Evolutionary conservation across 805 yeast genomes (phyloP).

Genomic region (Yarrowia divulgata): DNA sequence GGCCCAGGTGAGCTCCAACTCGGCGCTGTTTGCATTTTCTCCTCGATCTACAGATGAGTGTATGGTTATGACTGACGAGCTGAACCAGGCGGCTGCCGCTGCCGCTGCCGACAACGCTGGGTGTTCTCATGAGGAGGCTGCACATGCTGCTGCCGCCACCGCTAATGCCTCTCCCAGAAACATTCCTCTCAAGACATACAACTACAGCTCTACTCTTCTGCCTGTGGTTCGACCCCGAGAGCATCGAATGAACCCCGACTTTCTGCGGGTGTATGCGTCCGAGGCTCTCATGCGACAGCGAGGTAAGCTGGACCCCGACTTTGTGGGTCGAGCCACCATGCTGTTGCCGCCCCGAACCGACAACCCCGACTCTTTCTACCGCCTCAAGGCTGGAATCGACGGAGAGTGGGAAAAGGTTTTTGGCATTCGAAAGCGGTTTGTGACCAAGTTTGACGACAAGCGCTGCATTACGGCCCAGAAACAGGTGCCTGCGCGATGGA

Average conservation of each 20-base stretch:
- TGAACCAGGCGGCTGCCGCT: slow-evolving; percentile 11
- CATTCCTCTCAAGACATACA: slow-evolving; percentile 48
- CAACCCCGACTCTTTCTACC: slow-evolving; percentile 31
- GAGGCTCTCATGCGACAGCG: slow-evolving; percentile 49
- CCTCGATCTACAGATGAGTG: slow-evolving; percentile 46
- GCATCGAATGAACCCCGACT: slow-evolving; percentile 50
- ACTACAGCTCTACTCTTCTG: slow-evolving; percentile 47
- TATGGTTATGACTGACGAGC: slow-evolving; percentile 37
- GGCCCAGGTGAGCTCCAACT: slow-evolving; percentile 41
- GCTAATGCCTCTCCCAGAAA: slow-evolving; percentile 6
- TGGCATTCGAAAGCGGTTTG: slow-evolving; percentile 46
- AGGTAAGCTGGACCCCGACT: slow-evolving; percentile 50
- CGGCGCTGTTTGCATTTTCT: slow-evolving; percentile 44
- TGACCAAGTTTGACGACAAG: slow-evolving; percentile 35
- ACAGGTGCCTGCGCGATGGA: slow-evolving; percentile 33
- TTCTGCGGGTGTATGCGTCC: slow-evolving; percentile 50
- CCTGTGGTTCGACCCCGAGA: slow-evolving; percentile 49
- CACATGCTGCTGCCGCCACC: background rate
- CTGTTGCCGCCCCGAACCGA: slow-evolving; percentile 47
- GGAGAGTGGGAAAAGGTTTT: slow-evolving; percentile 43
- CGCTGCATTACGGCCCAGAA: slow-evolving; percentile 22
- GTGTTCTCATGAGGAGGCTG: slow-evolving; percentile 18
- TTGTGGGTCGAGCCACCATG: slow-evolving; percentile 49
- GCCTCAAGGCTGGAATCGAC: slow-evolving; percentile 40
- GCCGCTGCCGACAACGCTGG: slow-evolving; percentile 27